phyloP scores from a whole-genome alignment of 1,284 basidiomycete genomes.

The Leccinum proliferum region DNA sequence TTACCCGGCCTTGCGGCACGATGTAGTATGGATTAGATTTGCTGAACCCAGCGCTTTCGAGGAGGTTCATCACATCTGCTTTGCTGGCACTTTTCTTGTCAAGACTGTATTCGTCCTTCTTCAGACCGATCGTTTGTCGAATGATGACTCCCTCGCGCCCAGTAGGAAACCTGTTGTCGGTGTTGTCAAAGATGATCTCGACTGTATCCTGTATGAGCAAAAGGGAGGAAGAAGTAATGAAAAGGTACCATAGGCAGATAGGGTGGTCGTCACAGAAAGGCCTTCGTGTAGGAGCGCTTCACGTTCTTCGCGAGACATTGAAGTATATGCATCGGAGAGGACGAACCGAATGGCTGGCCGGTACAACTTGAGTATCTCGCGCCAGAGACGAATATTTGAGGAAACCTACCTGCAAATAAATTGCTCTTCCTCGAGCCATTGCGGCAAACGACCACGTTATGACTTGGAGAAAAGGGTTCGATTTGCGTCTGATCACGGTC shows the following conservation, averaged over 20 bases:
- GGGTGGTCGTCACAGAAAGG: slow-evolving; percentile 80
- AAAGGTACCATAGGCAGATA: slow-evolving; percentile 84
- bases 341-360: slow-evolving; percentile 89
- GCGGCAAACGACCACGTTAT: slow-evolving; percentile 92
- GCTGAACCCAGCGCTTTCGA: slow-evolving; percentile 96
- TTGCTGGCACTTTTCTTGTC: slow-evolving; percentile 96
- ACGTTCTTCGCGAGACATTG: slow-evolving; percentile 91
- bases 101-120: slow-evolving; percentile 98
- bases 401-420: slow-evolving; percentile 77
- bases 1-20: slow-evolving; percentile 92
- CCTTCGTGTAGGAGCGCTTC: slow-evolving; percentile 93
- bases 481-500: slow-evolving; percentile 82
- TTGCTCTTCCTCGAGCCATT: slow-evolving; percentile 98
- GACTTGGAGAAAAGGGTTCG: slow-evolving; percentile 76
- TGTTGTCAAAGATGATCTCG: slow-evolving; percentile 86
- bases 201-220: slow-evolving; percentile 36
- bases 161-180: slow-evolving; percentile 88
- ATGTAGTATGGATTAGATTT: slow-evolving; percentile 99
- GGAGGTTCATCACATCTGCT: slow-evolving; percentile 94
- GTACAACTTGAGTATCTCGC: slow-evolving; percentile 8
- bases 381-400: background rate
- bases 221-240: background rate
- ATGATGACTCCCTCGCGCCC: slow-evolving; percentile 82
- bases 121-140: slow-evolving; percentile 91
- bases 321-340: slow-evolving; percentile 95